Base-by-base conservation (phyloP, 768 basidiomycete genomes). In the Auriscalpium microsporum region DNA sequence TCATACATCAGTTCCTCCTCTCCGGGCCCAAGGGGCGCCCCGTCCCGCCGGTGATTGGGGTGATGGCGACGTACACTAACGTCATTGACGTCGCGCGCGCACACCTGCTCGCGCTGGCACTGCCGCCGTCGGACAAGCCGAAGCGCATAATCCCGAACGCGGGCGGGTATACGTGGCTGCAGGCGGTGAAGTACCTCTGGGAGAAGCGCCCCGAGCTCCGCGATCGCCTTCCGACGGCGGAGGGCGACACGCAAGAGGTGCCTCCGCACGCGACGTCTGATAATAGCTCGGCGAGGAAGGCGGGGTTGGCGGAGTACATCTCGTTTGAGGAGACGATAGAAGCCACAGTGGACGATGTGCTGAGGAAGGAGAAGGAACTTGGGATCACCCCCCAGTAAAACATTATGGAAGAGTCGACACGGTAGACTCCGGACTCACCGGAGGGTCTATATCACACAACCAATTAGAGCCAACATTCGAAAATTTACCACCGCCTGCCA, bases 81-180 rank as follows among this genome's bases (percentile, higher is more conserved):
- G 63, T 70, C 10, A 54, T 59, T 4, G 68, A 68, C 50, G 66
- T 64, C 14, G 67, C 68, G 8, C 52, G 48, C 5, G 67, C 64
- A 1, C 65, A 67, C 47, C 56, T 67, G 14, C 51, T 51, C 33
- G 65, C 66, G 37, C 58, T 69, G 28, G n/a, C 44, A 21, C 55
- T 50, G 40, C 23, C 58, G 23, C 17, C 46, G 10, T 44, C 53
- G 9, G 42, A 50, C 33, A 51, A 37, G 19, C 48, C 54, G 38
- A 65, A 65, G 47, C 60, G 67, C 23, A 60, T 64, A 56, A 47
- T 68, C 42, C 52, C 63, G 37, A 54, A 52, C 16, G 65, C 60
- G 10, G 62, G 58, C 11, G 52, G 52, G 2, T 62, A 66, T 52
- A 62, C 61, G 4, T 67, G 59, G 62, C 47, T 54, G 28, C 63